phyloP scores from a whole-genome alignment of 306 rosid species.

The Glycine latifolia region DNA sequence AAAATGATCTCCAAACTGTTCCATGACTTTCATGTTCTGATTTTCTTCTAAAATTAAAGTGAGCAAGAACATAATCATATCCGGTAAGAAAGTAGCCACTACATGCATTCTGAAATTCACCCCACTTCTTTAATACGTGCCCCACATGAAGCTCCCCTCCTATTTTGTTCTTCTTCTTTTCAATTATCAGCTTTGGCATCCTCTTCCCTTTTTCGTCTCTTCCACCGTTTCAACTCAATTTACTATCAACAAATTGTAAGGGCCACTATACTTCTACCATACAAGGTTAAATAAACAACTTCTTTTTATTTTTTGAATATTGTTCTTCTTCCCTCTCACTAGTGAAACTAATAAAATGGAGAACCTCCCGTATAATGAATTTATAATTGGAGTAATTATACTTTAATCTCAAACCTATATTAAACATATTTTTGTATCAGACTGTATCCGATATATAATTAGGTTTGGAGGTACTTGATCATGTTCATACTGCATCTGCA shows the following conservation, averaged over 20 bases:
- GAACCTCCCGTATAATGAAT: background rate
- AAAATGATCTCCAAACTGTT: conserved; percentile 43
- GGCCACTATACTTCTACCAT: no score
- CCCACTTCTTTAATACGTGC: conserved; percentile 46
- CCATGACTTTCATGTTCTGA: conserved; percentile 52
- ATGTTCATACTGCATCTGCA: conserved; percentile 29
- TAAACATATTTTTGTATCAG: background rate
- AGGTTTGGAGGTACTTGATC: background rate
- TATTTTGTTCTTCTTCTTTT: conserved; percentile 13
- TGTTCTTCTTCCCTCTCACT: no score
- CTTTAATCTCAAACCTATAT: background rate
- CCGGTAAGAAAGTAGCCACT: conserved; percentile 53
- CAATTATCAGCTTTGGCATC: background rate
- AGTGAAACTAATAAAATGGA: background rate
- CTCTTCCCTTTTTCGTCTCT: no score
- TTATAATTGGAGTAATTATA: background rate
- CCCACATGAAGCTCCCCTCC: conserved; percentile 56
- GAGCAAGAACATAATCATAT: conserved; percentile 62
- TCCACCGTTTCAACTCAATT: no score
- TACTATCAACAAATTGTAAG: no score
- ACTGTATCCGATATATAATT: conserved; percentile 4
- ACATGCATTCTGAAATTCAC: conserved; percentile 53
- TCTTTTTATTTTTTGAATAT: no score
- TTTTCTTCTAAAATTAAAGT: conserved; percentile 47
- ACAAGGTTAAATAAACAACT: no score